A percentile compares a stretch with the other conserved stretches of the same genome.
Conservation (phyloP, 2,329 filamentous ascomycete species). For the Chrysoporthe austroafricana region DNA sequence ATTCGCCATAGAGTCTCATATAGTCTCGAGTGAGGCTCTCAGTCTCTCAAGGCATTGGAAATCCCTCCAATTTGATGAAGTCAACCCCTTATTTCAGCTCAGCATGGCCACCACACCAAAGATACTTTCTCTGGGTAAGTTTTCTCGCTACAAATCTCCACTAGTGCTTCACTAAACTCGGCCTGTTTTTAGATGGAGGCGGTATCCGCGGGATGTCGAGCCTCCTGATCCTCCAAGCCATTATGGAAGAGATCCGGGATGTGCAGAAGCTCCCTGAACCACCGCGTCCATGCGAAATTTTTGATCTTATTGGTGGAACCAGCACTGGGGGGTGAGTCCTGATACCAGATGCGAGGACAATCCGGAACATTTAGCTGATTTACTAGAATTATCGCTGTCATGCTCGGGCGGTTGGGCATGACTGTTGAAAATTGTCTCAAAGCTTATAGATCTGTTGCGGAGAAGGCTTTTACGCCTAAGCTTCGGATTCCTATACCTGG, state of each 20-base stretch:
- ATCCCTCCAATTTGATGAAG: neutral
- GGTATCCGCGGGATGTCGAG: conserved; percentile 36
- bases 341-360: neutral
- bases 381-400: conserved; percentile 35
- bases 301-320: conserved; percentile 39
- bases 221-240: conserved; percentile 34
- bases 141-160: neutral
- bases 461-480: conserved; percentile 34
- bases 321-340: conserved; percentile 35
- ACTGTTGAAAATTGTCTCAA: conserved; percentile 33
- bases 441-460: conserved; percentile 27
- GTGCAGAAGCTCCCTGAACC: conserved; percentile 26
- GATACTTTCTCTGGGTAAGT: conserved; percentile 21
- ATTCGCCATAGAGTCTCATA: too few relatives aligned
- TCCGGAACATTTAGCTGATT: neutral
- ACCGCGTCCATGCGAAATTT: conserved; percentile 35
- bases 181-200: conserved; percentile 31
- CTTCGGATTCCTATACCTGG: conserved; percentile 22
- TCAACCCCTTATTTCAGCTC: neutral
- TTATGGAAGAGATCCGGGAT: conserved; percentile 33
- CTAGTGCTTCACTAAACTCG: neutral
- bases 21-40: too few relatives aligned
- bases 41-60: neutral
- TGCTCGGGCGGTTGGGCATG: conserved; percentile 37
- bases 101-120: neutral